Percentiles rank a stretch among this genome's conserved stretches.
phyloP scores from a whole-genome alignment of 768 basidiomycete species.

The Podaxis rugospora region DNA sequence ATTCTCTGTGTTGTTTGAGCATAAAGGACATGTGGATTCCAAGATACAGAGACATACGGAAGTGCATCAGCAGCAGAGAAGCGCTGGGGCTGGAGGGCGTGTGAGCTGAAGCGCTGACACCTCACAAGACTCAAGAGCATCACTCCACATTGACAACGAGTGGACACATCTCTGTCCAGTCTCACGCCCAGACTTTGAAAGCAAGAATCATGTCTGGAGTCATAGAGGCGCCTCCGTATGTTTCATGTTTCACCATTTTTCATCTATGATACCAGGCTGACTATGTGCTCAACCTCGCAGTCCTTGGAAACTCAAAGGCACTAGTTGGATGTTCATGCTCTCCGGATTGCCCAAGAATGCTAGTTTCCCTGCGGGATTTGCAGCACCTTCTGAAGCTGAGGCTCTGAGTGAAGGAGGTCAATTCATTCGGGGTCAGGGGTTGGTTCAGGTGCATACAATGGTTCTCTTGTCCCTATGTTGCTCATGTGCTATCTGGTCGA shows the following conservation, averaged over 20 bases:
- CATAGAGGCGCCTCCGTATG: slow-evolving; percentile 15
- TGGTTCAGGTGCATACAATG: slow-evolving; percentile 18
- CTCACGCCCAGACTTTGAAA: background rate
- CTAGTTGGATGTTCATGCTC: slow-evolving; percentile 22
- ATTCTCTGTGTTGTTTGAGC: no score
- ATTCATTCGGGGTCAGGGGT: slow-evolving; percentile 25
- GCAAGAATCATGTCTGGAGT: slow-evolving; percentile 14
- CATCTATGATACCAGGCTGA: background rate
- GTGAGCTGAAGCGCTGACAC: no score
- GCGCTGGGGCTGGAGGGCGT: no score
- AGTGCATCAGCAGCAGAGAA: no score
- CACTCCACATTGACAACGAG: background rate
- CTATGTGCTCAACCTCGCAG: slow-evolving; percentile 10
- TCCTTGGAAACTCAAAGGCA: slow-evolving; percentile 28
- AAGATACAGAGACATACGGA: no score
- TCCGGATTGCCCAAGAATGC: slow-evolving; percentile 16
- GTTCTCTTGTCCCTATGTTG: background rate
- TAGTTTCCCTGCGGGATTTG: slow-evolving; percentile 28
- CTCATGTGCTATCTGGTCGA: background rate
- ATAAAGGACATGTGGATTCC: no score
- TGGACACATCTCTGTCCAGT: background rate
- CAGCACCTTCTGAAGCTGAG: slow-evolving; percentile 22
- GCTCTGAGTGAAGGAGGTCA: slow-evolving; percentile 21
- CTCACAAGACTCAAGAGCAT: no score
- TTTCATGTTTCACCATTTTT: background rate